Percentiles rank a stretch among this genome's conserved stretches.
These are phyloP conservation scores for Ilyonectria destructans DNA, from an alignment of 2,329 filamentous ascomycete species.

Conservation along the genomic window DNA sequence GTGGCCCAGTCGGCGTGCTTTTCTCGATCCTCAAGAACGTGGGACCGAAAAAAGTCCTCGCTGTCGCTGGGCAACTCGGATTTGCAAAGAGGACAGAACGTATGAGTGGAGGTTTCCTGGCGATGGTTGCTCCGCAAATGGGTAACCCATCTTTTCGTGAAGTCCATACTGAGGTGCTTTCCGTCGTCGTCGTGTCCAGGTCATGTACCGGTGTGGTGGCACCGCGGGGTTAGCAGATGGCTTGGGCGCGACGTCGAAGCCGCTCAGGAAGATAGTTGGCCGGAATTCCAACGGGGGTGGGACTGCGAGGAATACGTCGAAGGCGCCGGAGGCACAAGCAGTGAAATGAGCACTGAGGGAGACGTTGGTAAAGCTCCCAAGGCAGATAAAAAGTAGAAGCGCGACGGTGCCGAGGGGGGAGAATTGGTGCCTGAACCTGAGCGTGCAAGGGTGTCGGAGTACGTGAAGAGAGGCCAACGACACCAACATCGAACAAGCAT, in stretches of 20 bases:
- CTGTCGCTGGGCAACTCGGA: neutral
- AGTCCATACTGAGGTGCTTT: slow-evolving; percentile 16
- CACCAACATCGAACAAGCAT: too few species aligned
- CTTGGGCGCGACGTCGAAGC: neutral
- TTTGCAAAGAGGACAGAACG: slow-evolving; percentile 11
- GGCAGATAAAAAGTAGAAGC: too few species aligned
- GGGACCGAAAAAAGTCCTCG: neutral
- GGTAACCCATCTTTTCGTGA: slow-evolving; percentile 15
- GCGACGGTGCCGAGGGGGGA: too few species aligned
- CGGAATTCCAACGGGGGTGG: neutral
- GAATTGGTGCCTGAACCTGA: too few species aligned
- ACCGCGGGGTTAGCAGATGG: neutral
- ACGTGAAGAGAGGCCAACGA: too few species aligned
- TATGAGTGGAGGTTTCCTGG: slow-evolving; percentile 12
- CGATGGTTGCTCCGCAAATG: slow-evolving; percentile 10
- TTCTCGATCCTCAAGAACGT: neutral
- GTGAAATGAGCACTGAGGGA: too few species aligned
- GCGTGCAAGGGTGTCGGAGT: too few species aligned
- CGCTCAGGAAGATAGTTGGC: neutral
- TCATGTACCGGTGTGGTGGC: slow-evolving; percentile 2
- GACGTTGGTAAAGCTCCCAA: too few species aligned
- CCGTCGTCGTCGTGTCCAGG: slow-evolving; percentile 7
- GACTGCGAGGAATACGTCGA: neutral
- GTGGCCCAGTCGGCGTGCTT: slow-evolving; percentile 3
- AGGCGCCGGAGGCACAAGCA: neutral